Conservation (phyloP, 805 yeast genomes). For the Blastobotrys mokoenaii region DNA sequence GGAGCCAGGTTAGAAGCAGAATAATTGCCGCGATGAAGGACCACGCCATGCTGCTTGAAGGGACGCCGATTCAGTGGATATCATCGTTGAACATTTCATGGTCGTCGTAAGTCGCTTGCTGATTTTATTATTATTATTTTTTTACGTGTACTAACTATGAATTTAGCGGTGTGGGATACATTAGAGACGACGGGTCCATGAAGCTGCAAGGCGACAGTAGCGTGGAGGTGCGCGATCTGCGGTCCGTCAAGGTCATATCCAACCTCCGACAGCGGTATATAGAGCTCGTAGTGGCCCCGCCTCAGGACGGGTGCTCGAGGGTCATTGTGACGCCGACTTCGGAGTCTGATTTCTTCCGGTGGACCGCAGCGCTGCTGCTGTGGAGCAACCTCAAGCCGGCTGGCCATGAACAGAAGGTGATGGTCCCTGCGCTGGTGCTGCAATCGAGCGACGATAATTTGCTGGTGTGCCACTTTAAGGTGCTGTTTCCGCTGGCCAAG, state of each 20-base stretch:
- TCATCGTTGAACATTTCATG: slow-evolving; percentile 7
- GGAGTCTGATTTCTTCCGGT: slow-evolving; percentile 14
- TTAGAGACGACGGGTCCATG: slow-evolving; percentile 7
- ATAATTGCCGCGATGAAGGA: slow-evolving; percentile 1
- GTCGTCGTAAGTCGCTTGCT: slow-evolving; percentile 3
- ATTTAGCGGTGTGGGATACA: slow-evolving; percentile 9
- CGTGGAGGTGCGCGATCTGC: slow-evolving; percentile 12
- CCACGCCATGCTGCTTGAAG: slow-evolving; percentile 1
- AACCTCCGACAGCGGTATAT: slow-evolving; percentile 11
- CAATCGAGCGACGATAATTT: slow-evolving; percentile 6
- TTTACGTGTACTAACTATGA: slow-evolving; percentile 2
- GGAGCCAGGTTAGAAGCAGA: too few relatives aligned
- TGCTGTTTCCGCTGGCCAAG: slow-evolving; percentile 10
- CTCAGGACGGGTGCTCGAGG: slow-evolving; percentile 8
- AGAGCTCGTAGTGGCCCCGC: slow-evolving; percentile 13
- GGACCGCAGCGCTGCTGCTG: slow-evolving; percentile 14
- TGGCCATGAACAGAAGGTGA: slow-evolving; percentile 14
- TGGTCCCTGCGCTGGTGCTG: slow-evolving; percentile 6
- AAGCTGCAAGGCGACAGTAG: slow-evolving; percentile 3
- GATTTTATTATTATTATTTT: too few relatives aligned
- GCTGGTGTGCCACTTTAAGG: slow-evolving; percentile 15
- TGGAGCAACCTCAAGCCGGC: slow-evolving; percentile 16
- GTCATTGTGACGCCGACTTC: slow-evolving; percentile 13
- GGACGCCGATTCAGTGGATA: slow-evolving; percentile 16
- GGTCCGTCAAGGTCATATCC: slow-evolving; percentile 13